These are phyloP conservation scores for Coemansia sp. DNA, from an alignment of 371 early-diverging fungal species.

Conservation along the genomic window DNA sequence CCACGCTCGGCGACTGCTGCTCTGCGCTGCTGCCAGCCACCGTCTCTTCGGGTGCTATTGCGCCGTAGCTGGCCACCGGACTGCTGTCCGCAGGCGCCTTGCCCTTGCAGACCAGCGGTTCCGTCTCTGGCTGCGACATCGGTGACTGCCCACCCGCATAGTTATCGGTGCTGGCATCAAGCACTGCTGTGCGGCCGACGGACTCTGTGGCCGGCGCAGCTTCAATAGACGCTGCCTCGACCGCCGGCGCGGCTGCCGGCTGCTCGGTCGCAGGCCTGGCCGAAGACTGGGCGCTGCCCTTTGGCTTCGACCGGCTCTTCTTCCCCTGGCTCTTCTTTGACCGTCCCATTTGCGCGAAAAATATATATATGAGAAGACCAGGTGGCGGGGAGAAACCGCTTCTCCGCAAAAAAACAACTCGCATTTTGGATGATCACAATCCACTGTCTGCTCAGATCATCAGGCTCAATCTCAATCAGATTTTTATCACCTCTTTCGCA, in stretches of 20 bases:
- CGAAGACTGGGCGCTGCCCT: neutral
- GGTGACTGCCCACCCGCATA: no score
- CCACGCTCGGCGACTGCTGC: no score
- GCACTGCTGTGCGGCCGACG: neutral
- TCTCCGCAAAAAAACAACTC: neutral
- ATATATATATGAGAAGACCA: neutral
- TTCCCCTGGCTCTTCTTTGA: neutral
- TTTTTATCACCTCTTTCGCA: no score
- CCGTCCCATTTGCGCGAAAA: neutral
- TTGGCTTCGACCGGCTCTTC: neutral
- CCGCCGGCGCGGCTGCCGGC: neutral
- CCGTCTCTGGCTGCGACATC: neutral
- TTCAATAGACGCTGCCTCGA: neutral
- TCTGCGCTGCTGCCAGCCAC: neutral
- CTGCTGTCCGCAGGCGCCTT: neutral
- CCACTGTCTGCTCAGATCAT: no score
- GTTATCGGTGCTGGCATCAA: neutral
- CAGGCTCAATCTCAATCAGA: no score
- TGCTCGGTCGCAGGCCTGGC: neutral
- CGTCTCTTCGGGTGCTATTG: constrained; percentile 7
- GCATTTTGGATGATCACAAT: neutral
- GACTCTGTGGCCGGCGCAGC: no score
- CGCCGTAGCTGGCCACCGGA: constrained; percentile 12
- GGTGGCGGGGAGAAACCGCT: neutral
- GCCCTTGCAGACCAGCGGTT: no score